Evolutionary conservation across 2,329 filamentous ascomycete species (phyloP).

Genomic region (Colletotrichum simmondsii): DNA sequence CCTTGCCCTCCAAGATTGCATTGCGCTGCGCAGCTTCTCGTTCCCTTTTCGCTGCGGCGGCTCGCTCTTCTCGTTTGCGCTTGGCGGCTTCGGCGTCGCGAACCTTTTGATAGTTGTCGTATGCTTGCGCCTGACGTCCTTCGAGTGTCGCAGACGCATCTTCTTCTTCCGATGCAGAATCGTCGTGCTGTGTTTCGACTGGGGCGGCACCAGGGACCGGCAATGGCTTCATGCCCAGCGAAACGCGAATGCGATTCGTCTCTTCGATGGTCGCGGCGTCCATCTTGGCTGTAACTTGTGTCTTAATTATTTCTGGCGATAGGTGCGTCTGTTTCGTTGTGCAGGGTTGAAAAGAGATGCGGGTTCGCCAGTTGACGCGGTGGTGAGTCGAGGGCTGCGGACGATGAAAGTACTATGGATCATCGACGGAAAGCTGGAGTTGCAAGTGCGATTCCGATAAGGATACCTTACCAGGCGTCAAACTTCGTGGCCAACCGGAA

Average conservation of each 20-base stretch:
- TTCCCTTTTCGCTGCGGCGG: slow-evolving; percentile 86
- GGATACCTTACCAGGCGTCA: neutral
- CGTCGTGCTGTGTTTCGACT: slow-evolving; percentile 48
- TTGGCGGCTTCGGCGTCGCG: slow-evolving; percentile 81
- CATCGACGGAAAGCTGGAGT: slow-evolving; percentile 10
- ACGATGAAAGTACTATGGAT: neutral
- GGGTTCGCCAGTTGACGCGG: neutral
- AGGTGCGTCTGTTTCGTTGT: too few relatives aligned
- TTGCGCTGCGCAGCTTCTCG: slow-evolving; percentile 85
- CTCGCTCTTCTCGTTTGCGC: slow-evolving; percentile 80
- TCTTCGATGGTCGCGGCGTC: slow-evolving; percentile 86
- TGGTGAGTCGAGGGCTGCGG: neutral
- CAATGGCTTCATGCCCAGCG: slow-evolving; percentile 89
- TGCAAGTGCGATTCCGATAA: neutral
- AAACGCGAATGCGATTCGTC: slow-evolving; percentile 90
- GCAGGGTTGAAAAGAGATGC: neutral
- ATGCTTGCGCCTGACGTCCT: slow-evolving; percentile 77
- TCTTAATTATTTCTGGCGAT: neutral
- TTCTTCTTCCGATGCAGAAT: slow-evolving; percentile 66
- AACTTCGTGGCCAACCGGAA: slow-evolving; percentile 31
- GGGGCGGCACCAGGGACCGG: slow-evolving; percentile 78
- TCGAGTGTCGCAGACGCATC: slow-evolving; percentile 87
- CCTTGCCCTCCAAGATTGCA: slow-evolving; percentile 81
- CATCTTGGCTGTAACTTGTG: slow-evolving; percentile 50
- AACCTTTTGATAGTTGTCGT: slow-evolving; percentile 76